These are phyloP conservation scores for Trametes cingulata DNA, from an alignment of 768 basidiomycete species.

Conservation along the genomic window DNA sequence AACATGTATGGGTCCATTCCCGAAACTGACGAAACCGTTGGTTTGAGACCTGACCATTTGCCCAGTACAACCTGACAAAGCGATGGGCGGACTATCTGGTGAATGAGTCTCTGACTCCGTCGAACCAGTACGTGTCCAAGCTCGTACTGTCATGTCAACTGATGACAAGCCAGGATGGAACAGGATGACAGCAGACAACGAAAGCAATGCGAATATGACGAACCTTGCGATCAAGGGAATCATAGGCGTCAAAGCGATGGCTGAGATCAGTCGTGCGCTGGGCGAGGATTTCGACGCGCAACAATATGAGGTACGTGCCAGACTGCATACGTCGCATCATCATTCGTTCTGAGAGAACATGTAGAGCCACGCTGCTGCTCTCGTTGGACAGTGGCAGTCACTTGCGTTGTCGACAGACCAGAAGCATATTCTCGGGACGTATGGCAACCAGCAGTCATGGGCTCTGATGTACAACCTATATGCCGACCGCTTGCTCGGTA, in stretches of 20 bases:
- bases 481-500: slow-evolving; percentile 16
- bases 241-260: slow-evolving; percentile 28
- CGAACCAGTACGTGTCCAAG: slow-evolving; percentile 9
- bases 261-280: slow-evolving; percentile 21
- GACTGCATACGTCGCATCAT: too few species aligned
- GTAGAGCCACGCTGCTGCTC: slow-evolving; percentile 13
- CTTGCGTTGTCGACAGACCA: slow-evolving; percentile 7
- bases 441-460: slow-evolving; percentile 17
- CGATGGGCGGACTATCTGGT: slow-evolving; percentile 29
- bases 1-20: not conserved
- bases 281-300: slow-evolving; percentile 14
- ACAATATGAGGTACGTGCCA: slow-evolving; percentile 18
- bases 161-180: not conserved
- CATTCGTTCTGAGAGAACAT: not conserved
- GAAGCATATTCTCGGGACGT: slow-evolving; percentile 6
- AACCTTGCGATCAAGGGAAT: slow-evolving; percentile 29
- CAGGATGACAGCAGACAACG: slow-evolving; percentile 17
- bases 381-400: slow-evolving; percentile 12
- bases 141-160: too few species aligned
- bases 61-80: slow-evolving; percentile 27
- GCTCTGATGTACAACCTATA: slow-evolving; percentile 22
- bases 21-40: too few species aligned
- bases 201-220: slow-evolving; percentile 22
- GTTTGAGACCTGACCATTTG: not conserved
- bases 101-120: slow-evolving; percentile 17